Evolutionary conservation across 306 rosid species (phyloP), one percentile per base, ranked within the genome.

Genomic region (Cucumis hystrix): DNA sequence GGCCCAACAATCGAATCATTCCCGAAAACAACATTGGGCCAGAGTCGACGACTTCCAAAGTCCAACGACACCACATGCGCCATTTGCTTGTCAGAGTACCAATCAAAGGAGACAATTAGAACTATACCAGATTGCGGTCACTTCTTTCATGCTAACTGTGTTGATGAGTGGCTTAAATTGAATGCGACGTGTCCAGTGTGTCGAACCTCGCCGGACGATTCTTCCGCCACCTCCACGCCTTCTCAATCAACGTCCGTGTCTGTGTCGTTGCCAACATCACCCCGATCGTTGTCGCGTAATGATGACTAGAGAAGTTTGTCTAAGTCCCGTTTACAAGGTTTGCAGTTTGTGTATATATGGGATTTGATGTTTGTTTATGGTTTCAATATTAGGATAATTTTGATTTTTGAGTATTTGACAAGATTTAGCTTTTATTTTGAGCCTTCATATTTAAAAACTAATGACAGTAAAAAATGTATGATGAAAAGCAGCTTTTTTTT

Each of bases 81-180:
- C 0, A 91, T 88, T n/a, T 93, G 96, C 68, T 54, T 91, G 13
- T 65, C 85, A 1, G 96, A 93, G 56, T 91, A 91, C 23, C 82
- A 91, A 52, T 77, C 96, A 10, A 89, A 84, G 56, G 93, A 93
- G 39, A 74, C 80, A 0, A 49, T 93, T 30, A 84, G 97, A 79
- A 85, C 87, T 51, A 91, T 93, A 61, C 97, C 96, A 0, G 85
- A 86, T 13, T 93, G 97, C 56, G 83, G 75, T 39, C 98, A 89
- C 55, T 87, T 88, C 75, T 93, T 89, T 79, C 97, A 91, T 74
- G 88, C 78, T 17, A 62, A 56, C 7, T 91, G 96, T 66, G 75
- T 91, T 10, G 97, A 93, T 30, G 89, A 84, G 20, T 93, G 97
- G 98, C 93, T 91, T 23, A 88, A 78, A 79, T 75, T 88, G 86